Percentiles rank a stretch among this genome's conserved stretches.
Conservation (phyloP, 345 rosid species). For the Turritis glabra region DNA sequence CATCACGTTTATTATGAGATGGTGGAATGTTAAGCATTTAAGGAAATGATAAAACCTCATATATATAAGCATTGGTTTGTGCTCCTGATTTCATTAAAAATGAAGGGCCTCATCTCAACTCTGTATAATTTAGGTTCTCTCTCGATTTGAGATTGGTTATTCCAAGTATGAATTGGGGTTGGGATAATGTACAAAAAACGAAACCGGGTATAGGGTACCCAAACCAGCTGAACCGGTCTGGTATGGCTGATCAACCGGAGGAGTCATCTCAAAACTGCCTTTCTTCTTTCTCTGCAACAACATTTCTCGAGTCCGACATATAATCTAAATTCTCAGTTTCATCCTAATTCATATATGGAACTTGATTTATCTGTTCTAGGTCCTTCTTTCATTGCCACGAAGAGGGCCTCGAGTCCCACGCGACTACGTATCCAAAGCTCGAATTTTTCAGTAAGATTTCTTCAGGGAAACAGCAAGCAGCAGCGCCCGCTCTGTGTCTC, state of each 20-base stretch:
- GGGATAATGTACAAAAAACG: no score
- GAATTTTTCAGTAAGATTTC: constrained; percentile 15
- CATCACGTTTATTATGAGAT: no score
- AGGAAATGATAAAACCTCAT: no score
- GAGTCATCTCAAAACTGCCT: neutral
- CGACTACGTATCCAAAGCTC: constrained; percentile 25
- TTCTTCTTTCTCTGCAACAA: neutral
- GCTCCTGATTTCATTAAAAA: no score
- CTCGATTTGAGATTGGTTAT: no score
- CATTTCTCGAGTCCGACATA: neutral
- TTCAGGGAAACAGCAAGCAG: constrained; percentile 6
- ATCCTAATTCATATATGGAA: constrained; percentile 30
- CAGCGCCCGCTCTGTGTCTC: constrained; percentile 11
- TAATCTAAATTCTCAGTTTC: neutral
- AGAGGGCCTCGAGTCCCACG: constrained; percentile 31
- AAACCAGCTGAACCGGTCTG: constrained; percentile 2
- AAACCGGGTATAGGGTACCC: no score
- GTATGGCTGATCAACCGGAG: neutral
- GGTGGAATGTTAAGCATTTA: no score
- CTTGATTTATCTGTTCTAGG: constrained; percentile 45
- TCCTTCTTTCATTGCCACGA: constrained; percentile 31
- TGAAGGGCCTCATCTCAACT: no score
- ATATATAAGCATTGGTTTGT: no score
- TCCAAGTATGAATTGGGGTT: no score
- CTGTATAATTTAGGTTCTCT: no score